Evolutionary conservation across 331 rosid genomes (phyloP), one percentile per base, ranked within the genome.

Genomic region (Arachis monticola): DNA sequence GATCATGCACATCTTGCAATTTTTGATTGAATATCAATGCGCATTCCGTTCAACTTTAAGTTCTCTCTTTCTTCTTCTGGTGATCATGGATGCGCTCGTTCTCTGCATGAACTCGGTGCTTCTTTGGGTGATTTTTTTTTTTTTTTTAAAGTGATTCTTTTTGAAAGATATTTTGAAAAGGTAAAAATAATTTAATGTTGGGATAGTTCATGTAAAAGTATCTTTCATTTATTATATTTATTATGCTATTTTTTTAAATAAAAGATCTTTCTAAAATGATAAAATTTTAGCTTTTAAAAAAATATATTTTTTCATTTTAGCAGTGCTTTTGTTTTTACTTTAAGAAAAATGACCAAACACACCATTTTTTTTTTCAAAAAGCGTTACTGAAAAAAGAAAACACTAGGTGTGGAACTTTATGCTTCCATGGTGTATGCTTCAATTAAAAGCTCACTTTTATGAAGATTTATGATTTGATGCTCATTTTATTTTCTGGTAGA

Each of bases 51-150:
- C 38, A 59, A 68, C 69, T 58, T 76, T 67, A 17, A 38, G 1
- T 52, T 32, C 12, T 64, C 47, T 64, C 6, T 48, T 14, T 55
- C 60, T 55, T 56, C 48, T 57, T 44, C 3, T 22, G 17, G 73
- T 75, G 66, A 56, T 65, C 73, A 27, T 55, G 64, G 51, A 74
- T 63, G 48, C 5, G 32, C 10, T 50, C 22, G 30, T 27, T 14
- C 14, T 50, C 22, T 13, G 51, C 56, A 61, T 27, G 30, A 27
- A 13, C 11, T 56, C 60, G 13, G 7, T 52, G 60, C 31, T n/a
- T 45, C 32, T 12, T 0, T 7, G 1, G 10, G 5, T 52, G 7
- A 12, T 7, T 35, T 11, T 56, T 10, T 5, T 59, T 14, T 53
- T 69, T 7, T 22, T 30, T 8, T 38, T 13, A 6, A 5, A 13